These are phyloP conservation scores for Plasmodium reichenowi DNA, from an alignment of 169 alveolate species.

Conservation along the genomic window DNA sequence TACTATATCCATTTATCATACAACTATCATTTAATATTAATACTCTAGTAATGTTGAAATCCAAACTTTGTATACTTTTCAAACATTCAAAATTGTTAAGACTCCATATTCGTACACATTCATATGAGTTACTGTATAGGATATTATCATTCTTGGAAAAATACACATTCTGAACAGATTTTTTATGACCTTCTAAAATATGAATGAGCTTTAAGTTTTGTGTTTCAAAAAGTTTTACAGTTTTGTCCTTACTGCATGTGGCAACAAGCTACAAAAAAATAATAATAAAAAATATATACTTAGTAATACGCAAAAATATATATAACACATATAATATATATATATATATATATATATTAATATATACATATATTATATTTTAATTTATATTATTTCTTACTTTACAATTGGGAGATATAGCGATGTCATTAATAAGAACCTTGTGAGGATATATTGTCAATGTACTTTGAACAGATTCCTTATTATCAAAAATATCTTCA, in stretches of 20 bases:
- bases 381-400: slow-evolving; percentile 8
- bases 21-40: slow-evolving; percentile 55
- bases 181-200: slow-evolving; percentile 72
- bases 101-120: slow-evolving; percentile 57
- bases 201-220: slow-evolving; percentile 21
- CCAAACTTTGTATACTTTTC: slow-evolving; percentile 73
- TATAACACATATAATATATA: neutral
- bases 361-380: no score
- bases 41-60: slow-evolving; percentile 55
- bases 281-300: neutral
- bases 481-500: slow-evolving; percentile 34
- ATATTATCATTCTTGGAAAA: slow-evolving; percentile 34
- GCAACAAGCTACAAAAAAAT: slow-evolving; percentile 34
- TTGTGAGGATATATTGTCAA: slow-evolving; percentile 70
- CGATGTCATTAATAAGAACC: slow-evolving; percentile 55
- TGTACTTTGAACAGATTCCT: slow-evolving; percentile 34
- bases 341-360: neutral
- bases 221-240: slow-evolving; percentile 60
- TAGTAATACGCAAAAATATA: neutral
- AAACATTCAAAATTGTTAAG: slow-evolving; percentile 33
- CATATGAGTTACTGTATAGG: slow-evolving; percentile 62
- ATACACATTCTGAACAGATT: slow-evolving; percentile 59
- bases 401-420: slow-evolving; percentile 53
- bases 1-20: slow-evolving; percentile 57
- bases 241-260: slow-evolving; percentile 75